Conservation (phyloP, 148 eudicot species). For the Beta vulgaris region DNA sequence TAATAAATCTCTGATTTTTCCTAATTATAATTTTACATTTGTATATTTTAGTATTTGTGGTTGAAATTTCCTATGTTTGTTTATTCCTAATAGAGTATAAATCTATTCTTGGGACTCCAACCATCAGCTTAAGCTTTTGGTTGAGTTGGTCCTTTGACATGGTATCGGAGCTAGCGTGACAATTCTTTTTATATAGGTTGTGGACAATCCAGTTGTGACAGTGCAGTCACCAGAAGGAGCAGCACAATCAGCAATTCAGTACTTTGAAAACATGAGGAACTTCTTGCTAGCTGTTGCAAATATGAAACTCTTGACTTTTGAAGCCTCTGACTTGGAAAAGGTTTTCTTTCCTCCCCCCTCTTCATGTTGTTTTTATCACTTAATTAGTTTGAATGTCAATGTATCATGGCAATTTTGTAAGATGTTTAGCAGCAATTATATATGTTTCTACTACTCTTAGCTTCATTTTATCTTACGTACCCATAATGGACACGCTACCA, state of each 20-base stretch:
- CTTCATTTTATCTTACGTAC: neutral
- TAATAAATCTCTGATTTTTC: too few relatives aligned
- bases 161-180: too few relatives aligned
- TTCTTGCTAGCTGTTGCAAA: constrained; percentile 79
- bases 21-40: neutral
- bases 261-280: constrained; percentile 95
- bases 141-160: too few relatives aligned
- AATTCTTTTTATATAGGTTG: too few relatives aligned
- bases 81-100: too few relatives aligned
- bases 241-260: constrained; percentile 94
- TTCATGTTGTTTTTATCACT: neutral
- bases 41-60: neutral
- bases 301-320: constrained; percentile 88
- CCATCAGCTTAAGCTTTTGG: too few relatives aligned
- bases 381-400: neutral
- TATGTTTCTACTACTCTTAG: neutral
- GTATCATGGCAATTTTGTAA: too few relatives aligned
- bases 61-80: neutral
- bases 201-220: constrained; percentile 71
- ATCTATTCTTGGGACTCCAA: too few relatives aligned
- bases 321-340: constrained; percentile 90
- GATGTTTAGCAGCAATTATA: neutral
- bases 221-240: constrained; percentile 71
- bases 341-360: constrained; percentile 27
- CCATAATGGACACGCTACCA: too few relatives aligned